Conservation (phyloP, 176 grass and related monocot species). For the Oryza rufipogon region DNA sequence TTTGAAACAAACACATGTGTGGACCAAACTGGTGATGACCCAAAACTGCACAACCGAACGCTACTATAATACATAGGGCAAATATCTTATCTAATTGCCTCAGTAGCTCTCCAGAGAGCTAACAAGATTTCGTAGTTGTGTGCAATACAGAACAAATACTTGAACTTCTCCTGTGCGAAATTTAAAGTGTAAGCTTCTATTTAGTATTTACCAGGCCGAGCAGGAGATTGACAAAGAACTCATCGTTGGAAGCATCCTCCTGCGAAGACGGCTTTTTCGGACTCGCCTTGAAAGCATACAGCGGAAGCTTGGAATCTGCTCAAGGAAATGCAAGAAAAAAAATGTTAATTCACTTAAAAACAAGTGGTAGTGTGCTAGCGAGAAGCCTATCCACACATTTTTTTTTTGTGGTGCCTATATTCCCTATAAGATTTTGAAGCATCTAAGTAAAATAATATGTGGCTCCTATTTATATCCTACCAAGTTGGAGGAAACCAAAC, state of each 20-base stretch:
- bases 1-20: background rate
- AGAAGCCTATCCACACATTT: background rate
- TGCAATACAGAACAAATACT: background rate
- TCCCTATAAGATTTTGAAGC: background rate
- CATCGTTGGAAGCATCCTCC: constrained; percentile 32
- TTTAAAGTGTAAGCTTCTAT: background rate
- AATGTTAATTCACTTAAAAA: constrained; percentile 9
- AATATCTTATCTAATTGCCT: background rate
- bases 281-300: constrained; percentile 68
- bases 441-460: background rate
- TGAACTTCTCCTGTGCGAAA: background rate
- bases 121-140: background rate
- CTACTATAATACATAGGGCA: background rate
- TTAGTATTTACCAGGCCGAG: constrained; percentile 83
- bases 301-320: constrained; percentile 83
- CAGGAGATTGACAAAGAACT: constrained; percentile 77
- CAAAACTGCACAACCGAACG: background rate
- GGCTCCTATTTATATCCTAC: constrained; percentile 24
- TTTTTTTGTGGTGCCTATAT: background rate
- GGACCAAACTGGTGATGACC: background rate
- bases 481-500: background rate
- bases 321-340: constrained; percentile 20
- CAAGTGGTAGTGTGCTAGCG: background rate
- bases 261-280: constrained; percentile 13
- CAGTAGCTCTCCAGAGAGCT: background rate